Evolutionary conservation across 2,329 filamentous ascomycete species (phyloP), one percentile per base, ranked within the genome.

Genomic region (Exophiala sideris): DNA sequence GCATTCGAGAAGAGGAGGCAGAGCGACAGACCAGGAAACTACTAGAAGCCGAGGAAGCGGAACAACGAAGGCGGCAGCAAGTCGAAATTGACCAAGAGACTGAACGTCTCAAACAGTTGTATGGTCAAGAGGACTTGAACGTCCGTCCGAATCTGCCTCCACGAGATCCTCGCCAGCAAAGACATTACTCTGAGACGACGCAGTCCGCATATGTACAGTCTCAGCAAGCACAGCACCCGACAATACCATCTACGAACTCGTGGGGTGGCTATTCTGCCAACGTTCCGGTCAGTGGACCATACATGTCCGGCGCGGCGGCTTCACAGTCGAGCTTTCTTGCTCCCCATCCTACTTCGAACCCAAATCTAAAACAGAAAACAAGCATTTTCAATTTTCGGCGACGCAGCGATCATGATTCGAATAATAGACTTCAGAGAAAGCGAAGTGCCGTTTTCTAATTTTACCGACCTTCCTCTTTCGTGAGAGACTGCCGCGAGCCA

Each of bases 31-130:
- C 80, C 0, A 76, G 76, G 51, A 76, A 78, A 42, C 71, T 80
- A 50, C 68, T 81, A 6, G 74, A 77, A 36, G 73, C 74, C 18
- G 81, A 84, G 64, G 75, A 80, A 41, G 77, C 77, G 46, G 78
- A 80, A 48, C 68, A 67, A 9, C 68, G 68, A 1, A 76, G 74
- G 51, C 76, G 72, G 54, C 75, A 73, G 54, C 75, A 83, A 58
- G 76, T 74, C 1, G 80, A 81, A 50, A 77, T 89, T 9, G 84
- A 95, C 34, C 82, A 83, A 40, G 91, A 96, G 70, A 95, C 90
- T 0, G 85, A 85, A 62, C 80, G 90, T 0, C 73, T 96, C 6
- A 74, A 79, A 52, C 76, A 73, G 60, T 64, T 82, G 45, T 86
- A 84, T 59, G 81, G 81, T 14, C 55, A 58, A 32, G 59, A 62